A percentile compares a stretch with the other conserved stretches of the same genome.
Conservation (phyloP, 2,329 filamentous ascomycete species). For the Diaporthe vaccinii region DNA sequence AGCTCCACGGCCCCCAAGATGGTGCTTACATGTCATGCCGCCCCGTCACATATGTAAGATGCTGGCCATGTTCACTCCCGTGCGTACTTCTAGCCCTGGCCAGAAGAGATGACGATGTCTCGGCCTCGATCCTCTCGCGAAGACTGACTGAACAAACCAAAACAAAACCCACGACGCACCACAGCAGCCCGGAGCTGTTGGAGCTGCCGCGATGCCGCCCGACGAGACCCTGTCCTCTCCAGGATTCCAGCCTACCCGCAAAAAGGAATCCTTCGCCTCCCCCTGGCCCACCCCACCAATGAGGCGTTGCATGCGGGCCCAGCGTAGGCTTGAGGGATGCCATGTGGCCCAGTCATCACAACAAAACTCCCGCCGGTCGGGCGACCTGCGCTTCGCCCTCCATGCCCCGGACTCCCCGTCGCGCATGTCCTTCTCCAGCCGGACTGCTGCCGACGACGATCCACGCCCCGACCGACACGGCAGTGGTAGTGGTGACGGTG, state of each 20-base stretch:
- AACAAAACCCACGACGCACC: conserved; percentile 5
- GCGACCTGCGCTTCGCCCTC: neutral
- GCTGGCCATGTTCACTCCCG: neutral
- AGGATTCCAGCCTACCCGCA: conserved; percentile 33
- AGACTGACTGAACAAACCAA: neutral
- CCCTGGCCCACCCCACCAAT: conserved; percentile 37
- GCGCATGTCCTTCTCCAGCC: conserved; percentile 1
- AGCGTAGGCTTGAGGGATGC: conserved; percentile 26
- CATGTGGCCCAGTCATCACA: conserved; percentile 22
- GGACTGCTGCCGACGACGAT: neutral
- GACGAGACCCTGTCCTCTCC: conserved; percentile 24
- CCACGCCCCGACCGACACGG: neutral
- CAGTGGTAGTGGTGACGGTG: neutral
- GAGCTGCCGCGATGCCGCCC: conserved; percentile 29
- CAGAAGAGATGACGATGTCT: conserved; percentile 27
- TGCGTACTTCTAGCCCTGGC: neutral
- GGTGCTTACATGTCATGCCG: conserved; percentile 26
- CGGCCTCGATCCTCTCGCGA: conserved; percentile 23
- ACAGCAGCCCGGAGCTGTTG: neutral
- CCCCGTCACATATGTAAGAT: conserved; percentile 7
- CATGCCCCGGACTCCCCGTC: conserved; percentile 2
- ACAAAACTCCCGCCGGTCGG: conserved; percentile 30
- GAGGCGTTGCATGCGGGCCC: conserved; percentile 35
- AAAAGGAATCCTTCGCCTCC: conserved; percentile 34
- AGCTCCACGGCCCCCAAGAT: conserved; percentile 27